Evolutionary conservation across 2,329 filamentous ascomycete genomes (phyloP).

Genomic region (Trichoderma sp.): DNA sequence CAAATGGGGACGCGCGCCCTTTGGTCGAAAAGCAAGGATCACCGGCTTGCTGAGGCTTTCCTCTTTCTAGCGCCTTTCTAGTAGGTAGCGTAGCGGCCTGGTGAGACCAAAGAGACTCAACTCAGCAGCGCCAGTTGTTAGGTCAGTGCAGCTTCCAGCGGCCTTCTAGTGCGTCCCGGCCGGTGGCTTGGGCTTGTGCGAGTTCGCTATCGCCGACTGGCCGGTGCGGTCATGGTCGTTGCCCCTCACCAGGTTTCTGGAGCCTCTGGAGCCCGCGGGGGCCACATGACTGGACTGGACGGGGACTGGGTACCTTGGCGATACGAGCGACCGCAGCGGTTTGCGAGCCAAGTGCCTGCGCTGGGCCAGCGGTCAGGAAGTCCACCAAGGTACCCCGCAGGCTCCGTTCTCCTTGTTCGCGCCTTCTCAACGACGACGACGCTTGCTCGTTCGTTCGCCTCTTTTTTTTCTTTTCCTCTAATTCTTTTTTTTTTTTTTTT

Average conservation of each 20-base stretch:
- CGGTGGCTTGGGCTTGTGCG: background rate
- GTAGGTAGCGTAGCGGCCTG: background rate
- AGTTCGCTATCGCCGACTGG: constrained; percentile 13
- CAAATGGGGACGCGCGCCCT: background rate
- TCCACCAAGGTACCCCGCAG: constrained; percentile 12
- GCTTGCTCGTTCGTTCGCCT: background rate
- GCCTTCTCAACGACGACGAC: background rate
- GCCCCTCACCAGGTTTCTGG: background rate
- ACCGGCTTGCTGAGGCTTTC: constrained; percentile 15
- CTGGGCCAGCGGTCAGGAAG: constrained; percentile 7
- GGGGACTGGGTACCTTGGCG: background rate
- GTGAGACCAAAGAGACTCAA: background rate
- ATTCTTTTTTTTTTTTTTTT: no score
- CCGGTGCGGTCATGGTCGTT: background rate
- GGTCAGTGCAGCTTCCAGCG: constrained; percentile 1
- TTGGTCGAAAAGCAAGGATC: constrained; percentile 4
- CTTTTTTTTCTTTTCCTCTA: background rate
- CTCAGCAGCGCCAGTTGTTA: background rate
- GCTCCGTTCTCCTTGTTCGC: background rate
- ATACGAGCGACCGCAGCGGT: background rate
- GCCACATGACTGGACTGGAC: background rate
- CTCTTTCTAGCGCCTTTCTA: constrained; percentile 24
- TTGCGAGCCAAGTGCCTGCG: background rate
- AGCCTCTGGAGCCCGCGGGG: background rate
- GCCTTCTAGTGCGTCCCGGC: constrained; percentile 14